phyloP scores from a whole-genome alignment of 73 alveolate species.

The Paraurostyla sp. region DNA sequence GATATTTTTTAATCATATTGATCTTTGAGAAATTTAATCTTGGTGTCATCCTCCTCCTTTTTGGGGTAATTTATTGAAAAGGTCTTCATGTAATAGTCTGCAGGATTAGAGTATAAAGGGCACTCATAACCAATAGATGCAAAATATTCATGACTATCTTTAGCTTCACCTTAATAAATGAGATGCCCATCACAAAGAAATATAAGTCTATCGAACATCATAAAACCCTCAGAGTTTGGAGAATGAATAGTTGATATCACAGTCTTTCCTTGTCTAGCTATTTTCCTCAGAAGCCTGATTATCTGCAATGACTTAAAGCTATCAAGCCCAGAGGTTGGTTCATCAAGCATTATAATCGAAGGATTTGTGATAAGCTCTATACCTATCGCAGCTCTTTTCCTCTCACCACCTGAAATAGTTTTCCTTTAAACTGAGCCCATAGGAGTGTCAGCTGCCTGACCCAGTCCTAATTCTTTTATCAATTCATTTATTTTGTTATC shows the following conservation, averaged over 20 bases:
- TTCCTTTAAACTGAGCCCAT: not conserved
- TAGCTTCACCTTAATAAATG: slow-evolving; percentile 76
- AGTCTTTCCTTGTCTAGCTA: slow-evolving; percentile 47
- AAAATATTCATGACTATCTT: slow-evolving; percentile 58
- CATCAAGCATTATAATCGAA: slow-evolving; percentile 48
- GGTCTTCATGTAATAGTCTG: slow-evolving; percentile 59
- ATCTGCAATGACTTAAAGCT: slow-evolving; percentile 34
- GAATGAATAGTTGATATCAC: slow-evolving; percentile 41
- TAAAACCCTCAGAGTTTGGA: slow-evolving; percentile 62
- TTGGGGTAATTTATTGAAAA: slow-evolving; percentile 31
- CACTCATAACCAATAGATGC: slow-evolving; percentile 61
- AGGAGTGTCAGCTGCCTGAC: not conserved
- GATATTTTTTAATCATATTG: not conserved
- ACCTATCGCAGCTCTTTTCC: slow-evolving; percentile 59
- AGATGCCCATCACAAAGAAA: slow-evolving; percentile 85
- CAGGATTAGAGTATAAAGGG: slow-evolving; percentile 67
- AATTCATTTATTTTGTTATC: slow-evolving; percentile 43
- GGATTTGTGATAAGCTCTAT: slow-evolving; percentile 62
- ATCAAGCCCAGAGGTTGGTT: slow-evolving; percentile 70
- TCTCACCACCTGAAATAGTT: slow-evolving; percentile 68
- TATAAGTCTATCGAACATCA: slow-evolving; percentile 82
- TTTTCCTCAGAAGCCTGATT: not conserved
- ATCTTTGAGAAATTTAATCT: not conserved
- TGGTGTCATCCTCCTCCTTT: slow-evolving; percentile 29
- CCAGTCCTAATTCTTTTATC: slow-evolving; percentile 41